Evolutionary conservation across 768 basidiomycete species (phyloP).

Genomic region (Nevesoporus exiguus): DNA sequence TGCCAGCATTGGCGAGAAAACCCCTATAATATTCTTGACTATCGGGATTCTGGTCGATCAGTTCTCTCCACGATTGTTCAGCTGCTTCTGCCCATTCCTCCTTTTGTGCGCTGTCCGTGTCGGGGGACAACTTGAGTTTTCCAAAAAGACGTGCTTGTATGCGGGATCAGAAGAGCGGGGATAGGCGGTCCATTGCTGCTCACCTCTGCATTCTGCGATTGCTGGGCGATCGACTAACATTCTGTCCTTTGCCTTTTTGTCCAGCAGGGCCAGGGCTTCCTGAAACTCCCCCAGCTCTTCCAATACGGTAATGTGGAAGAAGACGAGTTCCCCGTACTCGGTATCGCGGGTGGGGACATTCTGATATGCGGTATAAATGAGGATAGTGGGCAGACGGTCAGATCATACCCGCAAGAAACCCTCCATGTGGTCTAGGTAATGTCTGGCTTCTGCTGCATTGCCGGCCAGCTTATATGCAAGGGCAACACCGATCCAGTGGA

Average conservation of each 20-base stretch:
- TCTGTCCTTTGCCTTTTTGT: conserved; percentile 58
- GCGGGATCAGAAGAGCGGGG: conserved; percentile 2
- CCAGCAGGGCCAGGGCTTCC: conserved; percentile 61
- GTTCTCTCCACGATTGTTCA: conserved; percentile 70
- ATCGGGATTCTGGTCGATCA: conserved; percentile 87
- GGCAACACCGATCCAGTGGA: conserved; percentile 88
- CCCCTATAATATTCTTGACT: conserved; percentile 75
- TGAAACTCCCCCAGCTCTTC: conserved; percentile 66
- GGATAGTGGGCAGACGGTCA: not conserved
- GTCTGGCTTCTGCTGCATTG: conserved; percentile 64
- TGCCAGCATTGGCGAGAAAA: conserved; percentile 61
- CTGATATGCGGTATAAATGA: conserved; percentile 34
- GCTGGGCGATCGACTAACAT: conserved; percentile 68
- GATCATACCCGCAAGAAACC: conserved; percentile 59
- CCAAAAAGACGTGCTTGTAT: conserved; percentile 71
- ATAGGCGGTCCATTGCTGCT: conserved; percentile 1
- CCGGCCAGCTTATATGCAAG: conserved; percentile 86
- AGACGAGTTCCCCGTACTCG: conserved; percentile 78
- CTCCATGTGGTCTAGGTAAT: conserved; percentile 71
- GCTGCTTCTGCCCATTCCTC: conserved; percentile 58
- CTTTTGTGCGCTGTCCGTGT: conserved; percentile 10
- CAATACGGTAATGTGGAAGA: conserved; percentile 72
- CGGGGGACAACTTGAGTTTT: conserved; percentile 38
- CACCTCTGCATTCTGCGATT: conserved; percentile 68
- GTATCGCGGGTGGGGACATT: conserved; percentile 75